Evolutionary conservation across 1,139 yeast genomes (phyloP).

Genomic region (Hemisphaericaspora xylofermentans): DNA sequence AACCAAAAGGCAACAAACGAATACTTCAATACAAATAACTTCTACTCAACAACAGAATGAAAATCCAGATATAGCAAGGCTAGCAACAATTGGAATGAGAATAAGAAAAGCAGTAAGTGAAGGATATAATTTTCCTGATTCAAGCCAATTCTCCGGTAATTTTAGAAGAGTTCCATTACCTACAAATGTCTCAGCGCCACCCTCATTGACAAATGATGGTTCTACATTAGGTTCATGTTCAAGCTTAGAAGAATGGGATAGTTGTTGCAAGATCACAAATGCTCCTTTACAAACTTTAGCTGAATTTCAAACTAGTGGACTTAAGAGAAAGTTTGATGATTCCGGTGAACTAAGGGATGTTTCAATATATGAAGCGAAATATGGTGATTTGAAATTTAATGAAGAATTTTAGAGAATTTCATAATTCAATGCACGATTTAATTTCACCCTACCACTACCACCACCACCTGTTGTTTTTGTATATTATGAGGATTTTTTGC

Average conservation of each 20-base stretch:
- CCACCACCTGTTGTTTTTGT: too few species aligned
- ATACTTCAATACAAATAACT: slow-evolving; percentile 1
- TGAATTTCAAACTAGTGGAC: slow-evolving; percentile 25
- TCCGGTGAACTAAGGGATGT: slow-evolving; percentile 14
- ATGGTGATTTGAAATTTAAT: slow-evolving; percentile 46
- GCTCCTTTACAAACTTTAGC: slow-evolving; percentile 23
- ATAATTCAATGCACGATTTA: background rate
- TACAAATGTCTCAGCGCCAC: slow-evolving; percentile 36
- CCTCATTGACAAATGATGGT: slow-evolving; percentile 36
- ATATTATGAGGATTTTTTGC: too few species aligned
- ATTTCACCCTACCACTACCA: too few species aligned
- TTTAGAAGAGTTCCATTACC: slow-evolving; percentile 55
- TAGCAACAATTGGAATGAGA: slow-evolving; percentile 67
- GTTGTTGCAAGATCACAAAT: slow-evolving; percentile 15
- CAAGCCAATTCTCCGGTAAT: slow-evolving; percentile 2
- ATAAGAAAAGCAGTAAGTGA: slow-evolving; percentile 66
- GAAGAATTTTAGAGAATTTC: slow-evolving; percentile 41
- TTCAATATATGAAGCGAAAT: slow-evolving; percentile 23
- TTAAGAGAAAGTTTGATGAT: slow-evolving; percentile 44
- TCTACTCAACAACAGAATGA: slow-evolving; percentile 3
- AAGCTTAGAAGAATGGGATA: slow-evolving; percentile 17
- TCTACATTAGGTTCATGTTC: slow-evolving; percentile 39
- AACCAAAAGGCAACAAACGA: slow-evolving; percentile 11
- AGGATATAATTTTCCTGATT: slow-evolving; percentile 43
- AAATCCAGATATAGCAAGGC: slow-evolving; percentile 17